Conservation (phyloP, 176 grass and related monocot genomes). For the Raddia guianensis region DNA sequence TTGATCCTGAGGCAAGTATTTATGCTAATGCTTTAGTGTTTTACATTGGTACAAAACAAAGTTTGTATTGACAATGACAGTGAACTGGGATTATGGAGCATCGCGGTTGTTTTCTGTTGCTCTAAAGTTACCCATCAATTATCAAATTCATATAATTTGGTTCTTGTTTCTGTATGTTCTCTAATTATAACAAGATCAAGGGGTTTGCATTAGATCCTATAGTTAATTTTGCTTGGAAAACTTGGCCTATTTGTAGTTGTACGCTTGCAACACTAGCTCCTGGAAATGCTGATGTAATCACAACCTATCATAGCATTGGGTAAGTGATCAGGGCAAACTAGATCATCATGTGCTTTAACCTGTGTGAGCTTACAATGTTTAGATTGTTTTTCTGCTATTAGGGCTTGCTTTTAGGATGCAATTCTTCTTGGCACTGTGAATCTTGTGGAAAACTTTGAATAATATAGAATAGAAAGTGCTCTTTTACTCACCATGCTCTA, state of each 20-base stretch:
- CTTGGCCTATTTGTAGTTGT: neutral
- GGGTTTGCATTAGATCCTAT: neutral
- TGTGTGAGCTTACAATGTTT: neutral
- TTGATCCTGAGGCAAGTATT: constrained; percentile 54
- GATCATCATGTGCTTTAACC: neutral
- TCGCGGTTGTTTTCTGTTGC: neutral
- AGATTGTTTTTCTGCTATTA: neutral
- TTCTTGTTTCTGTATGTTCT: neutral
- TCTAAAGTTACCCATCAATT: neutral
- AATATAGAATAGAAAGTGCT: neutral
- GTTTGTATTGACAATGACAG: neutral
- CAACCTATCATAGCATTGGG: neutral
- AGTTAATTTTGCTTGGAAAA: neutral
- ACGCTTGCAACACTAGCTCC: neutral
- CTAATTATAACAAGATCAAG: neutral
- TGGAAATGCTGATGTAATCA: neutral
- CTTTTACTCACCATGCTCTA: constrained; percentile 5
- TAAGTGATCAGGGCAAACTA: neutral
- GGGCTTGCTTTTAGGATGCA: neutral
- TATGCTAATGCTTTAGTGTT: neutral
- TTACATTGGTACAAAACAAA: neutral
- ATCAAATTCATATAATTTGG: neutral
- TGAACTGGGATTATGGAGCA: neutral
- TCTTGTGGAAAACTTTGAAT: constrained; percentile 3
- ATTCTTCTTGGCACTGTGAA: constrained; percentile 8